Percentiles rank a stretch among this genome's conserved stretches.
These are phyloP conservation scores for Talaromyces islandicus DNA, from an alignment of 2,329 filamentous ascomycete genomes.

Conservation along the genomic window DNA sequence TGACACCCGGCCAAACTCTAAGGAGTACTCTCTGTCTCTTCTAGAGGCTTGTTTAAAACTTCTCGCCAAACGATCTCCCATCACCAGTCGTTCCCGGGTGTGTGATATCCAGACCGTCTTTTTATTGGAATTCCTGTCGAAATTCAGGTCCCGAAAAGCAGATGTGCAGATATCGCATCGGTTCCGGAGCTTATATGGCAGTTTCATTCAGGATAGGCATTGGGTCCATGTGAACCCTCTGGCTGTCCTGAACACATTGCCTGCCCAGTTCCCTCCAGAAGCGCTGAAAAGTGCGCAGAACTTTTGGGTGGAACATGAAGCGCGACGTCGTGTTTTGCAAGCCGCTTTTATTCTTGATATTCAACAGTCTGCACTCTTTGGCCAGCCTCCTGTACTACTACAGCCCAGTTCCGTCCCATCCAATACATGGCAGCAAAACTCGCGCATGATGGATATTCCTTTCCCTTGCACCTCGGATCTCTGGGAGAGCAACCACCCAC, in stretches of 20 bases:
- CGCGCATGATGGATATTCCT: slow-evolving; percentile 17
- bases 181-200: slow-evolving; percentile 28
- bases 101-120: slow-evolving; percentile 31
- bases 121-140: slow-evolving; percentile 27
- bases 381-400: slow-evolving; percentile 23
- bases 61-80: slow-evolving; percentile 22
- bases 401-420: slow-evolving; percentile 14
- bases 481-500: slow-evolving; percentile 24
- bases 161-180: slow-evolving; percentile 27
- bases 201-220: slow-evolving; percentile 23
- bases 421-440: slow-evolving; percentile 10
- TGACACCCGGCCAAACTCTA: slow-evolving; percentile 26
- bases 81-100: slow-evolving; percentile 27
- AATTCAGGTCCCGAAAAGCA: slow-evolving; percentile 25
- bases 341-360: slow-evolving; percentile 28
- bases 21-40: slow-evolving; percentile 26
- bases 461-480: slow-evolving; percentile 26
- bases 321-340: slow-evolving; percentile 27
- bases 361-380: slow-evolving; percentile 26
- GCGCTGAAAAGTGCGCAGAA: slow-evolving; percentile 23
- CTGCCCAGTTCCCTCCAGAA: slow-evolving; percentile 14
- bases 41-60: slow-evolving; percentile 28
- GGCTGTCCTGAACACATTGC: slow-evolving; percentile 22
- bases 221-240: slow-evolving; percentile 23
- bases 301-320: slow-evolving; percentile 31